A percentile compares a stretch with the other conserved stretches of the same genome.
These are phyloP conservation scores for Ustilago vetiveriae DNA, from an alignment of 1,284 basidiomycete species.

Conservation along the genomic window DNA sequence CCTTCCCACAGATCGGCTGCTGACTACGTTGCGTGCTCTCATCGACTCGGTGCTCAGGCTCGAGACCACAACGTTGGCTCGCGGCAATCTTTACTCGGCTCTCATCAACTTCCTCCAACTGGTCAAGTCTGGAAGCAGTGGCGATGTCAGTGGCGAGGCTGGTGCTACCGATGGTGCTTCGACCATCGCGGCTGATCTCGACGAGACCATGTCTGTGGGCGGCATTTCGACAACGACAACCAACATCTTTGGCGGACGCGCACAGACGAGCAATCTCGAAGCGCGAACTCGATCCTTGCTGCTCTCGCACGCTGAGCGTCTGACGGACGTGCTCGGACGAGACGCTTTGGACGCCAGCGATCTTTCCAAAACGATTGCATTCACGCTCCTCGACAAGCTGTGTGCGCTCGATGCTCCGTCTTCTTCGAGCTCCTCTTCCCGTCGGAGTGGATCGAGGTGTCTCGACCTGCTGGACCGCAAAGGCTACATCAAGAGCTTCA, in stretches of 20 bases:
- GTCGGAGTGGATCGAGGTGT: slow-evolving; percentile 69
- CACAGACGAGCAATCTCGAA: slow-evolving; percentile 70
- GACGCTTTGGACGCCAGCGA: slow-evolving; percentile 94
- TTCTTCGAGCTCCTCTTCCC: slow-evolving; percentile 38
- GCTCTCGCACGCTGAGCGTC: slow-evolving; percentile 73
- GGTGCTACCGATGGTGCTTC: slow-evolving; percentile 50
- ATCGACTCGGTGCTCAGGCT: slow-evolving; percentile 81
- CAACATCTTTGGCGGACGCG: slow-evolving; percentile 34
- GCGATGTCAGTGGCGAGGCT: slow-evolving; percentile 34
- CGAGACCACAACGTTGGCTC: slow-evolving; percentile 83
- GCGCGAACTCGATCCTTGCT: slow-evolving; percentile 73
- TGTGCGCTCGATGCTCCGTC: slow-evolving; percentile 67
- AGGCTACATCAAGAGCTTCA: slow-evolving; percentile 85
- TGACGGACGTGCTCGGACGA: slow-evolving; percentile 80
- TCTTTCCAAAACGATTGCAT: slow-evolving; percentile 94
- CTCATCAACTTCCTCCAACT: slow-evolving; percentile 89
- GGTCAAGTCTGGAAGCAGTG: slow-evolving; percentile 25
- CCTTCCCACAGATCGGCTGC: slow-evolving; percentile 74
- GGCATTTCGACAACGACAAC: slow-evolving; percentile 39
- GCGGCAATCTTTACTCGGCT: slow-evolving; percentile 94
- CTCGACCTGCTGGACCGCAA: slow-evolving; percentile 76
- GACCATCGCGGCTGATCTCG: slow-evolving; percentile 41
- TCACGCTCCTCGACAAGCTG: slow-evolving; percentile 83
- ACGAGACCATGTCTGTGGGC: slow-evolving; percentile 47
- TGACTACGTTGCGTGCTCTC: slow-evolving; percentile 78